phyloP scores from a whole-genome alignment of 2,329 filamentous ascomycete species.

The Cytospora piceicola region DNA sequence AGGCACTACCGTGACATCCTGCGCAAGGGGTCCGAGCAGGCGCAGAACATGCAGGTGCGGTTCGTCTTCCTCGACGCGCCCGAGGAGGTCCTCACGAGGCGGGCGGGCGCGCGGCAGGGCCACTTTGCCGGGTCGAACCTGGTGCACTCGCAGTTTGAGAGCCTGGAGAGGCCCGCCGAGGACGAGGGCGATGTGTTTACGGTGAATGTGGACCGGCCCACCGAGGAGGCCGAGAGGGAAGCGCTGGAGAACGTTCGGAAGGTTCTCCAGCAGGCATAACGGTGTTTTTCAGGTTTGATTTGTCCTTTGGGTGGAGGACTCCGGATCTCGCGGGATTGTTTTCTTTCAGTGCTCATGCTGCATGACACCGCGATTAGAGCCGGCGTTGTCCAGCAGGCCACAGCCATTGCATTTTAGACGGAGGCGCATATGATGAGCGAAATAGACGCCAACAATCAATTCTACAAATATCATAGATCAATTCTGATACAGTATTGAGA shows the following conservation, averaged over 20 bases:
- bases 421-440: no score
- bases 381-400: no score
- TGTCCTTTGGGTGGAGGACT: background rate
- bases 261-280: constrained; percentile 10
- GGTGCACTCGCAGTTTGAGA: constrained; percentile 72
- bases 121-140: constrained; percentile 79
- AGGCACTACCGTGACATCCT: constrained; percentile 75
- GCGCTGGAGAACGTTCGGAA: constrained; percentile 41
- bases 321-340: background rate
- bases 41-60: constrained; percentile 62
- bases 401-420: no score
- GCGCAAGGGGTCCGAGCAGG: constrained; percentile 60
- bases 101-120: constrained; percentile 64
- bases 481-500: background rate
- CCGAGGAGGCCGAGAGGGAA: constrained; percentile 50
- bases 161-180: constrained; percentile 63
- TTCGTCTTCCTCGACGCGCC: constrained; percentile 73
- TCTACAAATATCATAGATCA: background rate
- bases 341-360: background rate
- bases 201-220: constrained; percentile 51
- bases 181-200: constrained; percentile 56
- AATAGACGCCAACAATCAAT: no score
- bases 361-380: no score
- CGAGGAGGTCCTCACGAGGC: constrained; percentile 63
- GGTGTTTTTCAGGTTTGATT: background rate